Conservation (phyloP, 352 stramenopile species). For the Pythium brassicae region DNA sequence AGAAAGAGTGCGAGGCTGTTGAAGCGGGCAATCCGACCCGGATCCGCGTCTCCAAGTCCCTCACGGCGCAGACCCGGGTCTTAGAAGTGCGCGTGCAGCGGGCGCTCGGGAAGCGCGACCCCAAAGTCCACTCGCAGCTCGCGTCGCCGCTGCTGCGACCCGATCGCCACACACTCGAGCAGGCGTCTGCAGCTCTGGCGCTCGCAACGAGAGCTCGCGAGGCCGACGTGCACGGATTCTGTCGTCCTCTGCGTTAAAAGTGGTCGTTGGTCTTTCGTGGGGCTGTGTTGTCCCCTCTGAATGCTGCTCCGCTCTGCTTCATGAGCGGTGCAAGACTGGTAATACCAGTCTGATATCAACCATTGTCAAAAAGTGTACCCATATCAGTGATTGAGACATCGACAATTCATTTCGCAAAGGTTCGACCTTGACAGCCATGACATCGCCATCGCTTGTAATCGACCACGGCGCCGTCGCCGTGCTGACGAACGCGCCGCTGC, state of each 20-base stretch:
- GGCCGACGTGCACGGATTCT: neutral
- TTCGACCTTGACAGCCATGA: no score
- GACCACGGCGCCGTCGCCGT: no score
- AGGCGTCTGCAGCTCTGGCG: conserved; percentile 3
- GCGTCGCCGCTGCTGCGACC: conserved; percentile 28
- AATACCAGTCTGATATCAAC: no score
- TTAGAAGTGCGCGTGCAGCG: conserved; percentile 37
- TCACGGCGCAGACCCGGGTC: conserved; percentile 29
- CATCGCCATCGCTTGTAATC: no score
- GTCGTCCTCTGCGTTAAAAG: neutral
- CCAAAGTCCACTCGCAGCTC: conserved; percentile 6
- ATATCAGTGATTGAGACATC: no score
- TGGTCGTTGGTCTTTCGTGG: neutral
- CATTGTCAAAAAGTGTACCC: no score
- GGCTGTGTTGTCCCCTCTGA: no score
- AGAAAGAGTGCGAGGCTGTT: conserved; percentile 37
- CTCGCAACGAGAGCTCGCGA: neutral
- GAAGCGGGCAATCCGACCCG: conserved; percentile 24
- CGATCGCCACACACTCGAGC: conserved; percentile 27
- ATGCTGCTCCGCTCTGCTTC: no score
- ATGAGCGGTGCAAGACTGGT: no score
- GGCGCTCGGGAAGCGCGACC: conserved; percentile 31
- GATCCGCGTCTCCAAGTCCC: conserved; percentile 41
- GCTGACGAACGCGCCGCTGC: no score
- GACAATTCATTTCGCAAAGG: no score